phyloP scores from a whole-genome alignment of 257 asterid genomes.

The Ilex asprella region DNA sequence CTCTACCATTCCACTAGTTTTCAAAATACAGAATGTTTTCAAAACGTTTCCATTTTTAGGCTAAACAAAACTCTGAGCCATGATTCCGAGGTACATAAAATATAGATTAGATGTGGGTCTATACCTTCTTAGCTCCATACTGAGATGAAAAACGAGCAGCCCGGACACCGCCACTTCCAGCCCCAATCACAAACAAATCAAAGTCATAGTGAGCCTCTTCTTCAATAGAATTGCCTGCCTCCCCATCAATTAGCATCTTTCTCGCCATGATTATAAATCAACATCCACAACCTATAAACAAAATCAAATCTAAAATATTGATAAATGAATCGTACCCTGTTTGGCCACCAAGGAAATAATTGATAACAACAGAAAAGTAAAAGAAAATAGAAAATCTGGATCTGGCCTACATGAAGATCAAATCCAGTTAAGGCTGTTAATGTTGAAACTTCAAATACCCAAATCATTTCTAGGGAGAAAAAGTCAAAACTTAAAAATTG shows the following conservation, averaged over 20 bases:
- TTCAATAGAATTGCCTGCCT: constrained; percentile 33
- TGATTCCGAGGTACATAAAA: not conserved
- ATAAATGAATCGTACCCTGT: not conserved
- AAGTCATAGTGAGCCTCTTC: constrained; percentile 59
- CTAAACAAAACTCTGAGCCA: too few species aligned
- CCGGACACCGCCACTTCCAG: constrained; percentile 99
- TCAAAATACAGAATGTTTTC: too few species aligned
- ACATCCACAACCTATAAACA: constrained; percentile 21
- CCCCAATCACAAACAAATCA: constrained; percentile 93
- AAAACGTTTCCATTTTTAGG: too few species aligned
- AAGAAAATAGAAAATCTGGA: not conserved
- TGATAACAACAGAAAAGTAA: not conserved
- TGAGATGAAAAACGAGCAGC: constrained; percentile 89
- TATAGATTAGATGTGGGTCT: not conserved
- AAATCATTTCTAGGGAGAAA: too few species aligned
- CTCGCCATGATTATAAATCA: constrained; percentile 65
- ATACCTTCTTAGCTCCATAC: constrained; percentile 76
- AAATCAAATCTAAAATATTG: not conserved
- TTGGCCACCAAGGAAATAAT: not conserved
- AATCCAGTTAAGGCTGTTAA: not conserved
- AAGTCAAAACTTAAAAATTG: too few species aligned
- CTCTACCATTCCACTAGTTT: too few species aligned
- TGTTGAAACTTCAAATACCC: too few species aligned
- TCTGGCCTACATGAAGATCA: not conserved
- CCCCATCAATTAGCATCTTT: constrained; percentile 85